Conservation (phyloP, 192 early-diverging fungal genomes). For the Gorgonomyces haynaldii region DNA sequence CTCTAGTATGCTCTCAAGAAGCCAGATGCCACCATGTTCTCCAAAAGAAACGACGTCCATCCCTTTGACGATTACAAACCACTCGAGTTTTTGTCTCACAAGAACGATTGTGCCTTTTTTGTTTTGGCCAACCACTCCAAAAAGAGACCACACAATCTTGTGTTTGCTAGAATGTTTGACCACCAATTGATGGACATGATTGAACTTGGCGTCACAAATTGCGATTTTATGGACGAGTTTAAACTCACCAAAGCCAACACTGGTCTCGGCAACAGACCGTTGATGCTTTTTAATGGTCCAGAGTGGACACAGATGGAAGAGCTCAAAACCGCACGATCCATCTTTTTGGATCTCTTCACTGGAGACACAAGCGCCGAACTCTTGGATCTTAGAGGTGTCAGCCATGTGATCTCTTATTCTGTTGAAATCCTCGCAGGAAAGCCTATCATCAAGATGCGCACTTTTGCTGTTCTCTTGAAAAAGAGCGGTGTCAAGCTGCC, state of each 20-base stretch:
- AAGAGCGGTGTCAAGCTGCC: constrained; percentile 74
- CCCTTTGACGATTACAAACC: constrained; percentile 91
- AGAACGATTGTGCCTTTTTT: constrained; percentile 89
- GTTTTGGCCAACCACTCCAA: constrained; percentile 87
- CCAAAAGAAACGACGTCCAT: constrained; percentile 88
- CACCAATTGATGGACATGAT: constrained; percentile 91
- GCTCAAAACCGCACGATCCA: constrained; percentile 65
- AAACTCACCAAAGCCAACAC: constrained; percentile 50
- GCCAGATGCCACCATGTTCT: constrained; percentile 77
- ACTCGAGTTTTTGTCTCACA: constrained; percentile 88
- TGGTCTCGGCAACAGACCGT: constrained; percentile 76
- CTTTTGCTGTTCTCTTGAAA: constrained; percentile 73
- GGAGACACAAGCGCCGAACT: constrained; percentile 57
- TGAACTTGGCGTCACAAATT: constrained; percentile 74
- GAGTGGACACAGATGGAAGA: constrained; percentile 61
- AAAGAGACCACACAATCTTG: constrained; percentile 91
- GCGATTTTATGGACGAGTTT: constrained; percentile 58
- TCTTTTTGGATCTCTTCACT: constrained; percentile 82
- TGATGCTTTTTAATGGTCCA: constrained; percentile 84
- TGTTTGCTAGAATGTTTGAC: constrained; percentile 85
- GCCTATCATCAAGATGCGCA: constrained; percentile 63
- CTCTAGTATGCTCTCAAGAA: constrained; percentile 74
- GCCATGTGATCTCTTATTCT: constrained; percentile 78
- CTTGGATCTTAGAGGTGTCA: constrained; percentile 76
- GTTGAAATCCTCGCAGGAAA: constrained; percentile 39